Base-by-base conservation (phyloP, 2,329 filamentous ascomycete species). In the Aspergillus carbonarius region DNA sequence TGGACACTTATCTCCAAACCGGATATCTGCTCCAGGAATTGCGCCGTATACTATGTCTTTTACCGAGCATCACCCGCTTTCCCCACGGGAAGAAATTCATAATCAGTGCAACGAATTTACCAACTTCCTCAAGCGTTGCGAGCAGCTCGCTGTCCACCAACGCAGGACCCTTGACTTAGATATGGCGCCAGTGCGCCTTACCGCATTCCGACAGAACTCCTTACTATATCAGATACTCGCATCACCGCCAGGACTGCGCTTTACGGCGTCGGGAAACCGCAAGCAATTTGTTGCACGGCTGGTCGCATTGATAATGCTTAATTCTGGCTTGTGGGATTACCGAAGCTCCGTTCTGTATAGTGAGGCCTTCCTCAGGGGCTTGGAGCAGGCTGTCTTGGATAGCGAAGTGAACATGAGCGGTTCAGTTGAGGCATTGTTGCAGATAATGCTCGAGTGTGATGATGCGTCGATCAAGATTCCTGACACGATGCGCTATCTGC, bases 291-390 rank as follows among this genome's bases (percentile, higher is more conserved):
- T 76, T 44, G 65, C 74, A 18, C 71, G 74, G 18, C 57, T 77
- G 1, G 72, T 70, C 10, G 64, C 70, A 1, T 52, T 77, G 30
- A 71, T 77, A 51, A 75, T 72, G 55, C 63, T 77, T 50, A 77
- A 77, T 57, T 70, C 70, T 5, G 74, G 70, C 5, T 64, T 77
- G 10, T 78, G 74, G 75, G 74, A 78, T 61, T 76, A 77, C 52
- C 69, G 76, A 15, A 67, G 69, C 37, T 68, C 71, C 8, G 63
- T 66, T 0, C 59, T 57, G 7, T 65, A 65, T 34, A 69, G 66
- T 12, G 72, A 72, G 20, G 61, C 62, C 5, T 78, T 77, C 56
- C 68, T 77, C n/a, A 50, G 49, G 30, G 71, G 68, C 7, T 62
- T 76, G 5, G 63, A 72, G 44, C 66, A 67, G 40, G 68, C 69